Base-by-base conservation (phyloP, 108 stramenopile genomes). In the Skeletonema potamos region DNA sequence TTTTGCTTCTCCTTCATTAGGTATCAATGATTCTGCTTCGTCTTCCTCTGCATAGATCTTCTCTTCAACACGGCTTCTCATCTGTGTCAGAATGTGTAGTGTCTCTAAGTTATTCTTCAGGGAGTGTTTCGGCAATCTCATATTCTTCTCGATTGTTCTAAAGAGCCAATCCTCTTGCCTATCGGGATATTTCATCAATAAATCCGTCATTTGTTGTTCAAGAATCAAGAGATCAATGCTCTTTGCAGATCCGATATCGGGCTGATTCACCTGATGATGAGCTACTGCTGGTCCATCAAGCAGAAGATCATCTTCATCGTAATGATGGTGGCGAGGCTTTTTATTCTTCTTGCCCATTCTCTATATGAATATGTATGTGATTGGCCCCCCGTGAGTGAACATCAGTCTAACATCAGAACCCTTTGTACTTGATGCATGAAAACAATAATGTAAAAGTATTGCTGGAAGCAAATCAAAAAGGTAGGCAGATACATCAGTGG, bases 341-440 rank as follows among this genome's bases (percentile, higher is more conserved):
- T 22, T 59, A 13, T 59, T 59, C 58, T 59, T 59, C 58, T 59
- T 59, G 6, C 58, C 58, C 58, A 59, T 59, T 28, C 4, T 33
- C 0, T 44, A 13, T 44, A n/a, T 8, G n/a, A n/a, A n/a, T n/a
- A n/a, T n/a, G n/a, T n/a, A n/a, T n/a, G n/a, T n/a, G n/a, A n/a
- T n/a, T n/a, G n/a, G n/a, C n/a, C n/a, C n/a, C n/a, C n/a, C n/a
- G n/a, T n/a, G n/a, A n/a, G n/a, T n/a, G n/a, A n/a, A n/a, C n/a
- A n/a, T n/a, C n/a, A n/a, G n/a, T n/a, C n/a, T n/a, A n/a, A n/a
- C n/a, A n/a, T n/a, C n/a, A n/a, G n/a, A n/a, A n/a, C n/a, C n/a
- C n/a, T n/a, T n/a, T n/a, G n/a, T n/a, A n/a, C n/a, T n/a, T n/a
- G n/a, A n/a, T n/a, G n/a, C n/a, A n/a, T n/a, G n/a, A n/a, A n/a